Percentiles rank a stretch among this genome's conserved stretches.
Evolutionary conservation across 2,329 filamentous ascomycete genomes (phyloP).

Genomic region (Talaromyces piceae): DNA sequence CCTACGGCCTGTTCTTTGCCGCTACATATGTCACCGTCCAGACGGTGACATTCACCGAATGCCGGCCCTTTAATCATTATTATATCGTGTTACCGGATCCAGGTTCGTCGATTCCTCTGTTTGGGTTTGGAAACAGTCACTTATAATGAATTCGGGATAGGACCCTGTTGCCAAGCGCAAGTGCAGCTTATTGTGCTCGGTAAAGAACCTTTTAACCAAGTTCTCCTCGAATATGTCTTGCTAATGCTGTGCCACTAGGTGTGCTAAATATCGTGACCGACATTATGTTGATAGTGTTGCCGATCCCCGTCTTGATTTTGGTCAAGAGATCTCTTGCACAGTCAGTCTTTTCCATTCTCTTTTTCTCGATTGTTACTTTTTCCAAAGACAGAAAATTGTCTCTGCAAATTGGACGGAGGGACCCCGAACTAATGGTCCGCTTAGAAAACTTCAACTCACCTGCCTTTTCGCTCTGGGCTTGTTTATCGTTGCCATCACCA

Average conservation of each 20-base stretch:
- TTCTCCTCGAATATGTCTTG: no score
- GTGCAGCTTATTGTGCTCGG: slow-evolving; percentile 14
- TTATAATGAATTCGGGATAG: no score
- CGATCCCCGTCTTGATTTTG: slow-evolving; percentile 12
- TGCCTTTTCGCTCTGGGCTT: slow-evolving; percentile 9
- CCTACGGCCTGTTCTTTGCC: slow-evolving; percentile 11
- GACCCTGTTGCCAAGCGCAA: slow-evolving; percentile 11
- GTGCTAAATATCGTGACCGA: slow-evolving; percentile 13
- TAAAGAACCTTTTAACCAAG: not conserved
- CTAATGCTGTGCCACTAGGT: not conserved
- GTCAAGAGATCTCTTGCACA: slow-evolving; percentile 10
- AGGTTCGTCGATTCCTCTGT: slow-evolving; percentile 6
- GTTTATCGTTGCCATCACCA: slow-evolving; percentile 11
- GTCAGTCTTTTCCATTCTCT: slow-evolving; percentile 2
- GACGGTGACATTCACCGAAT: slow-evolving; percentile 15
- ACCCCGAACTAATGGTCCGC: not conserved
- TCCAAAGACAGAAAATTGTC: not conserved
- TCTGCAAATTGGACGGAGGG: not conserved
- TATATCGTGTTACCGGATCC: slow-evolving; percentile 14
- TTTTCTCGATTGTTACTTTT: not conserved
- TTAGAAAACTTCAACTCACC: slow-evolving; percentile 17
- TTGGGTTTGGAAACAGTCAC: no score
- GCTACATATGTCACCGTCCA: slow-evolving; percentile 13
- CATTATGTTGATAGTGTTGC: slow-evolving; percentile 13
- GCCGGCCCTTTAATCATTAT: slow-evolving; percentile 14